A percentile compares a stretch with the other conserved stretches of the same genome.
phyloP scores from a whole-genome alignment of 495 filamentous ascomycete species.

The Delitschia confertaspora region DNA sequence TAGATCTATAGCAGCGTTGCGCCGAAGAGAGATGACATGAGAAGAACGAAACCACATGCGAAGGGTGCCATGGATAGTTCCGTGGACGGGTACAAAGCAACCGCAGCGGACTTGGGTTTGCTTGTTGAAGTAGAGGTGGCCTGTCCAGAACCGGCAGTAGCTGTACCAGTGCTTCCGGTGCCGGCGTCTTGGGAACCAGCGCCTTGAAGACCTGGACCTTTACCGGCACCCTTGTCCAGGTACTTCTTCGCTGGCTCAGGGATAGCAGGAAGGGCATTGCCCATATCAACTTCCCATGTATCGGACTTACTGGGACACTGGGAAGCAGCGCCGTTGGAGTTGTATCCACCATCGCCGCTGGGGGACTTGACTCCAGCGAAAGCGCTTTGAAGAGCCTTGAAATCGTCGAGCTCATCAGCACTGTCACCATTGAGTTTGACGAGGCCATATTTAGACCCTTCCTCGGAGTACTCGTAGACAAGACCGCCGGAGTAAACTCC shows the following conservation, averaged over 20 bases:
- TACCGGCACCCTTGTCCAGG: constrained; percentile 65
- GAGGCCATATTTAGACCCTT: constrained; percentile 67
- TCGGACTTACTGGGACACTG: constrained; percentile 59
- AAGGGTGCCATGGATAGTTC: constrained; percentile 26
- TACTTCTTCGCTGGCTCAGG: constrained; percentile 58
- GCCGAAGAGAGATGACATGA: constrained; percentile 52
- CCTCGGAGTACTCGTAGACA: constrained; percentile 89
- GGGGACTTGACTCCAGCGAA: constrained; percentile 56
- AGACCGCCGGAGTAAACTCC: constrained; percentile 89
- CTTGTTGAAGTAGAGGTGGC: constrained; percentile 3
- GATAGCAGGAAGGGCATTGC: constrained; percentile 62
- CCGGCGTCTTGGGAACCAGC: constrained; percentile 63
- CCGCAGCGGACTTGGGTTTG: constrained; percentile 32
- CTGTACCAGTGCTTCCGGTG: constrained; percentile 50
- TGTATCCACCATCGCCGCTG: constrained; percentile 67
- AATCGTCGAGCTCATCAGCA: constrained; percentile 54
- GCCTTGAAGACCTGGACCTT: constrained; percentile 61
- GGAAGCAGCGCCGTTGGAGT: constrained; percentile 52
- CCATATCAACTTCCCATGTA: constrained; percentile 63
- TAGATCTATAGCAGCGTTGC: constrained; percentile 44
- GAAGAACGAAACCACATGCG: constrained; percentile 28
- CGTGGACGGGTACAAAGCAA: constrained; percentile 23
- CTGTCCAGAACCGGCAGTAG: constrained; percentile 53
- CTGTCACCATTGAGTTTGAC: constrained; percentile 52
- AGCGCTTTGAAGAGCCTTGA: constrained; percentile 55